Percentiles rank a stretch among this genome's conserved stretches.
phyloP scores from a whole-genome alignment of 306 rosid genomes.

The Canavalia gladiata region DNA sequence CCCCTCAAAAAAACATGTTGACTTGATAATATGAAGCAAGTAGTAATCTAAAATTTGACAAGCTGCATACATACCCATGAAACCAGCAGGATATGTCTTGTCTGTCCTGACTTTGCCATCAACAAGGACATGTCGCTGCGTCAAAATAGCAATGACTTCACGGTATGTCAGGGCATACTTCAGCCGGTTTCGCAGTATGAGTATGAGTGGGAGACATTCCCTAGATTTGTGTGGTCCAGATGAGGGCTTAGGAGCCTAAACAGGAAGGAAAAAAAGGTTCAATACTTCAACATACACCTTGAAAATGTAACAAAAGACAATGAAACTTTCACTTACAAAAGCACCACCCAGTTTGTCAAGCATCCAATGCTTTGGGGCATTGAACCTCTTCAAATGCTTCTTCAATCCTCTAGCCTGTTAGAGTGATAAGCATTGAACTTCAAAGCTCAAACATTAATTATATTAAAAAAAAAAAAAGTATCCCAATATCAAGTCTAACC shows the following conservation, averaged over 20 bases:
- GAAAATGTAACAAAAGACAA: background rate
- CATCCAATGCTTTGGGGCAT: background rate
- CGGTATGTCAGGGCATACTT: constrained; percentile 37
- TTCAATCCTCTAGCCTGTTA: constrained; percentile 38
- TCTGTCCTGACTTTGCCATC: constrained; percentile 22
- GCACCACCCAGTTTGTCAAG: constrained; percentile 35
- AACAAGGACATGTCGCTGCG: constrained; percentile 35
- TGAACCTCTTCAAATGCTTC: constrained; percentile 45
- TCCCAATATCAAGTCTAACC: background rate
- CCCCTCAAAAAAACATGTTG: background rate
- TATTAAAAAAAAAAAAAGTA: background rate
- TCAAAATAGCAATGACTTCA: constrained; percentile 39
- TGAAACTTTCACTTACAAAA: constrained; percentile 28
- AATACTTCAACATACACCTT: background rate
- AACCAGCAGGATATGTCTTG: background rate
- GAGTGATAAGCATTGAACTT: background rate
- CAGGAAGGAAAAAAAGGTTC: background rate
- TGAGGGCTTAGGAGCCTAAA: constrained; percentile 38
- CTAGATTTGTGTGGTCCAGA: constrained; percentile 46
- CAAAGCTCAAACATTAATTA: background rate
- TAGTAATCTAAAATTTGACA: background rate
- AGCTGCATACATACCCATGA: constrained; percentile 27
- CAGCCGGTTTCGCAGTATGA: constrained; percentile 30
- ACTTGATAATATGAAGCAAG: background rate
- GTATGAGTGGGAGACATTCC: constrained; percentile 31